Percentiles rank a stretch among this genome's conserved stretches.
These are phyloP conservation scores for Fragaria vesca DNA, from an alignment of 306 rosid species.

Conservation along the genomic window DNA sequence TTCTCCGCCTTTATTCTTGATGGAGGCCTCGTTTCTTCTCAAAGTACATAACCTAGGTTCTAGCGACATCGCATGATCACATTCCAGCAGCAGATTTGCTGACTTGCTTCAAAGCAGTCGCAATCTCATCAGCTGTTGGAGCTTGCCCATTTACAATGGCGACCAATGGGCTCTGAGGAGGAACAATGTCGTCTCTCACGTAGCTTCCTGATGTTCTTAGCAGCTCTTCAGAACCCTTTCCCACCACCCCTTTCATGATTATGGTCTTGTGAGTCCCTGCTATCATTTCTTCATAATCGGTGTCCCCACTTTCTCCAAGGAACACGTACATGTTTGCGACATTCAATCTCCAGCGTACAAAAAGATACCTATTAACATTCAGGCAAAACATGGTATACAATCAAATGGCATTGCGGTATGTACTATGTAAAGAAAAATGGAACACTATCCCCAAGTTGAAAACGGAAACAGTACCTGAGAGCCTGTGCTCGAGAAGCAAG, in stretches of 20 bases:
- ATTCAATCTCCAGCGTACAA: slow-evolving; percentile 82
- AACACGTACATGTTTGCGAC: slow-evolving; percentile 84
- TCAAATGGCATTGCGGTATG: neutral
- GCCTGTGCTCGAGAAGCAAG: slow-evolving; percentile 79
- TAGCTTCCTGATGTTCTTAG: slow-evolving; percentile 78
- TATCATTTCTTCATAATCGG: slow-evolving; percentile 84
- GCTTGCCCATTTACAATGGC: slow-evolving; percentile 26
- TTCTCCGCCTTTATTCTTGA: neutral
- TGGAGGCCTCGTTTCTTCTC: neutral
- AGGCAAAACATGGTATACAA: neutral
- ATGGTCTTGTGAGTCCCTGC: slow-evolving; percentile 84
- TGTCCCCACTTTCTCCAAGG: slow-evolving; percentile 83
- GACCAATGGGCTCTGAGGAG: slow-evolving; percentile 60
- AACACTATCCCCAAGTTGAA: neutral
- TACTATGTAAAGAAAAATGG: neutral
- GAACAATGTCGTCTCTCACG: slow-evolving; percentile 63
- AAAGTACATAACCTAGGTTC: neutral
- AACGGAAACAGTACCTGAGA: slow-evolving; percentile 42
- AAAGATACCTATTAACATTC: slow-evolving; percentile 57
- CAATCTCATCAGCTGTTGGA: slow-evolving; percentile 36
- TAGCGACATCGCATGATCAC: neutral
- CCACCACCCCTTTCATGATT: slow-evolving; percentile 59
- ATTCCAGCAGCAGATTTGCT: slow-evolving; percentile 36
- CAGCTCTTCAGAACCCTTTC: slow-evolving; percentile 57
- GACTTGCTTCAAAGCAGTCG: slow-evolving; percentile 40